phyloP scores from a whole-genome alignment of 495 filamentous ascomycete species.

The Neurospora tetrasperma region DNA sequence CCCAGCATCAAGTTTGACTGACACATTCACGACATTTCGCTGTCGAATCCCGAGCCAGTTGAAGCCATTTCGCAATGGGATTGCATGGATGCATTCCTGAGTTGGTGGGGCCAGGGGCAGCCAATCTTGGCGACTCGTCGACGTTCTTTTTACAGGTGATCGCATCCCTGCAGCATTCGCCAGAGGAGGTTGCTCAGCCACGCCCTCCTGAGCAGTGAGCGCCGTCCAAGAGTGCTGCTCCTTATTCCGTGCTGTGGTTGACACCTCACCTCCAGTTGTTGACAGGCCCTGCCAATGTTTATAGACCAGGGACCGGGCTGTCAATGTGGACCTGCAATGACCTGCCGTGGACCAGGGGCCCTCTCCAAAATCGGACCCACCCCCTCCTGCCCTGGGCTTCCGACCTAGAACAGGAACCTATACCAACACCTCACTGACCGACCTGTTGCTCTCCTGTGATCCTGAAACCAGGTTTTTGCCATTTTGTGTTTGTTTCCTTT shows the following conservation, averaged over 20 bases:
- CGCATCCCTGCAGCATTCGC: not conserved
- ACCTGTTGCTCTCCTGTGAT: constrained; percentile 13
- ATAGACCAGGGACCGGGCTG: not conserved
- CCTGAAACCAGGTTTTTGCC: constrained; percentile 16
- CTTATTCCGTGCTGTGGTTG: not conserved
- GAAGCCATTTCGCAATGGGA: not conserved
- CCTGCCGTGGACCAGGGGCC: not conserved
- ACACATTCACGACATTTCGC: not conserved
- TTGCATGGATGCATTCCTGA: not conserved
- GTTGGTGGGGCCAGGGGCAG: not conserved
- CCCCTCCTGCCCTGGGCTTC: not conserved
- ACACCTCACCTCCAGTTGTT: not conserved
- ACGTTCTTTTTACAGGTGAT: not conserved
- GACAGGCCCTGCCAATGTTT: not conserved
- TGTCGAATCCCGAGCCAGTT: not conserved
- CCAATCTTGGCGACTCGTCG: not conserved
- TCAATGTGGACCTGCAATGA: not conserved
- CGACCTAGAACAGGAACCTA: not conserved
- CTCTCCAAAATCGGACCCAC: not conserved
- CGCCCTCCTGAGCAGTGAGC: not conserved
- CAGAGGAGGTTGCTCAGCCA: not conserved
- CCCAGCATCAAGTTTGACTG: not conserved
- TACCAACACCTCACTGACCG: not conserved
- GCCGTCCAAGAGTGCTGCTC: not conserved
- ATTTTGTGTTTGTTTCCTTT: constrained; percentile 8